Conservation (phyloP, 805 yeast genomes). For the Tetrapisispora fleetii region DNA sequence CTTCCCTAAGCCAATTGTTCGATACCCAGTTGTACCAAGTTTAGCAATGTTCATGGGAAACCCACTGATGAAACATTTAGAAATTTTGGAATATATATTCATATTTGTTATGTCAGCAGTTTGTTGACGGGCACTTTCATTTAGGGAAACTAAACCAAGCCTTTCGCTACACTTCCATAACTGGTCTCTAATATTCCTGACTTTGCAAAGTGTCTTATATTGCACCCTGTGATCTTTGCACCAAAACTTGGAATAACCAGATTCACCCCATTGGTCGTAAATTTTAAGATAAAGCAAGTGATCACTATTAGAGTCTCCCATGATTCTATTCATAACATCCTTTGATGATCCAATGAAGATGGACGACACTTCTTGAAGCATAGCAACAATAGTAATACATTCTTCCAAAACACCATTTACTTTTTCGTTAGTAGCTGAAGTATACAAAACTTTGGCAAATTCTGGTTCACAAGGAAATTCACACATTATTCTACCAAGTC, state of each 20-base stretch:
- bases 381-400: constrained; percentile 63
- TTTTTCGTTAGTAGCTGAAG: constrained; percentile 40
- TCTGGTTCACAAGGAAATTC: constrained; percentile 90
- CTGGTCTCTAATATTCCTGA: constrained; percentile 63
- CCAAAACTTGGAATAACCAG: constrained; percentile 66
- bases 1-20: constrained; percentile 18
- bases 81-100: constrained; percentile 10
- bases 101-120: neutral
- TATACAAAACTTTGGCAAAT: constrained; percentile 64
- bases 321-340: constrained; percentile 26
- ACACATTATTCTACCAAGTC: constrained; percentile 75
- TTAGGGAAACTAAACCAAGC: constrained; percentile 18
- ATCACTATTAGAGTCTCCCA: constrained; percentile 54
- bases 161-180: constrained; percentile 46
- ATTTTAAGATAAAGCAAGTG: constrained; percentile 67
- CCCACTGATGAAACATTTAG: constrained; percentile 24
- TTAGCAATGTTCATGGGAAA: constrained; percentile 27
- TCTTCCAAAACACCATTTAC: constrained; percentile 52
- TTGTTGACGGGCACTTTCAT: constrained; percentile 6
- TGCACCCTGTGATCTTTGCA: constrained; percentile 78
- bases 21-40: constrained; percentile 22
- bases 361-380: constrained; percentile 71
- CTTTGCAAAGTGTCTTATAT: constrained; percentile 59
- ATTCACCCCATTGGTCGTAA: constrained; percentile 66
- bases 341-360: constrained; percentile 19